These are phyloP conservation scores for Hymenoscyphus infarciens DNA, from an alignment of 2,329 filamentous ascomycete genomes.

Conservation along the genomic window DNA sequence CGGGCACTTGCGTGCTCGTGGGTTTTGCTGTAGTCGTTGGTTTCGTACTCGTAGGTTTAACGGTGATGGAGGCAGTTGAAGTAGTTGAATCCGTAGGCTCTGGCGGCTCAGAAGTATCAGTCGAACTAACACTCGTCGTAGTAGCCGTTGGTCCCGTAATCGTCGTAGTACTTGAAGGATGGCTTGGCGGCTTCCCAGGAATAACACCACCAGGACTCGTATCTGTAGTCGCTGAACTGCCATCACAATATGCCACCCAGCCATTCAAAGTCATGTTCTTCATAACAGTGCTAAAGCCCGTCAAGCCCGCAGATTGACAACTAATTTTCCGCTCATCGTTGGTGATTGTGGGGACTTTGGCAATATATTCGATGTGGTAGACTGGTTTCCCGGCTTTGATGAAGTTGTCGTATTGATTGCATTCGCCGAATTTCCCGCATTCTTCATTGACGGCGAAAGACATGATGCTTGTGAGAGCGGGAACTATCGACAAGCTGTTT, in stretches of 20 bases:
- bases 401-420: slow-evolving; percentile 54
- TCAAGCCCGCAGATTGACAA: slow-evolving; percentile 5
- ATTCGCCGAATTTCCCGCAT: slow-evolving; percentile 59
- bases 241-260: slow-evolving; percentile 21
- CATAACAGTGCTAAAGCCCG: slow-evolving; percentile 13
- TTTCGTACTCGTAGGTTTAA: background rate
- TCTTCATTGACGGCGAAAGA: slow-evolving; percentile 69
- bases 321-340: background rate
- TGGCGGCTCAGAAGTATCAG: background rate
- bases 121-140: background rate
- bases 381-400: slow-evolving; percentile 61
- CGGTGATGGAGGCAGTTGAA: background rate
- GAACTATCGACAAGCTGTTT: slow-evolving; percentile 61
- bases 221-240: slow-evolving; percentile 13
- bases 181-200: slow-evolving; percentile 7
- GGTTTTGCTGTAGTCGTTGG: background rate
- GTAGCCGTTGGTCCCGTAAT: background rate
- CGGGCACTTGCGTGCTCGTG: background rate
- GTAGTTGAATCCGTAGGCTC: slow-evolving; percentile 3
- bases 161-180: slow-evolving; percentile 3
- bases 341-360: slow-evolving; percentile 23
- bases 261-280: slow-evolving; percentile 14
- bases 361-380: slow-evolving; percentile 69
- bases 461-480: slow-evolving; percentile 44
- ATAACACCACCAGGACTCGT: slow-evolving; percentile 16